Evolutionary conservation across 1,284 basidiomycete species (phyloP), one percentile per base, ranked within the genome.

Genomic region (Golubevia pallescens): DNA sequence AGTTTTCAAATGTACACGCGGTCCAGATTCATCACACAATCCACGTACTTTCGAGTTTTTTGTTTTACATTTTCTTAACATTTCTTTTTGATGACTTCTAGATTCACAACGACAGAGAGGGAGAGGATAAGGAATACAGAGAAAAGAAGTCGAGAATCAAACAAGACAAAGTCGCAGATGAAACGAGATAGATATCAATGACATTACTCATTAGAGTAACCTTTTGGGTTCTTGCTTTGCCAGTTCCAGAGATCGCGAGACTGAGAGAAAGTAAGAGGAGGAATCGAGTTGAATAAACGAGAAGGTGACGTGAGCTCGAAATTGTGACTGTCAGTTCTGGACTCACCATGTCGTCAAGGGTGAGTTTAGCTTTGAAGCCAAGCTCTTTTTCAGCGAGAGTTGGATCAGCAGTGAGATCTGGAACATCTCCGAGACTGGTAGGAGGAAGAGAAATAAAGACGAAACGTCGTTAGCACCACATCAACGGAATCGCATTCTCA

Each of bases 391-490:
- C 91, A 0, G 97, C 97, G 24, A 97, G 89, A 2, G 91, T 77
- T 0, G 97, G 96, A 86, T 99, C 93, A 6, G 96, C 97, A 13
- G 95, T 98, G 54, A 99, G 89, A 86, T 98, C 95, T 0, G 97
- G 96, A 0, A 99, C 97, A 85, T 99, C 97, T 7, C 96, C 97
- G 58, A 90, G n/a, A n/a, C 51, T 53, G 51, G 51, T 53, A 19
- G 51, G 51, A 16, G 51, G 19, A 19, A 53, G 51, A 53, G 51
- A 53, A 53, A 19, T 16, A 19, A 53, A 16, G 1, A 19, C 16
- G 1, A 53, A 19, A 19, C 16, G 51, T 16, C 16, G 51, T 53
- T 16, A 53, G 16, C 19, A 53, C 51, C 16, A 53, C 16, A n/a
- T n/a, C n/a, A n/a, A n/a, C n/a, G n/a, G n/a, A n/a, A n/a, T n/a